Evolutionary conservation across 768 basidiomycete species (phyloP), one percentile per base, ranked within the genome.

Genomic region (Jaapia argillacea): DNA sequence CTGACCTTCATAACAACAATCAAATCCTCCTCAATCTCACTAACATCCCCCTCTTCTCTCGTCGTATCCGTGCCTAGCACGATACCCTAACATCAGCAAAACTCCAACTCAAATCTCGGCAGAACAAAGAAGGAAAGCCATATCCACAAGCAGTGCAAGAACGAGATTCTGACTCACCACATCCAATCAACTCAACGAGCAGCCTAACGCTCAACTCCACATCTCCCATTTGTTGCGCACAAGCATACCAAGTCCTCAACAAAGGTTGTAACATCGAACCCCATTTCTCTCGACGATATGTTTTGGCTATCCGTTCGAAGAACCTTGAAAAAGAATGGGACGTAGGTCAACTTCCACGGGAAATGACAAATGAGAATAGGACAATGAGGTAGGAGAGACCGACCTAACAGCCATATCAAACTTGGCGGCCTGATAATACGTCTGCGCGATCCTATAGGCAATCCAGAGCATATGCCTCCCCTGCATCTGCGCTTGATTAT

Each of bases 241-340:
- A 93, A 2, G 78, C 69, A 61, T 87, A 87, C 86, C 88, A 91
- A 26, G 79, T 78, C 27, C 69, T 66, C 36, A 93, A 68, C 7
- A 96, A 74, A 5, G 87, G 78, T 39, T 71, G 70, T 13, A 94
- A 70, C 64, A 96, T 73, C 0, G 72, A 56, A 6, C 68, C 66
- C 92, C 92, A 98, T 40, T 73, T 69, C 58, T 97, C 92, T 41
- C 76, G 69, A n/a, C 85, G 77, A 56, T 96, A 97, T 0, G 81
- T 85, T 58, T 79, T 84, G 1, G 85, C 82, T 46, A 97, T 94
- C 12, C 92, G 79, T 56, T 94, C 93, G 58, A 91, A 90, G 64
- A 94, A 98, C 38, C 88, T 93, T 49, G n/a, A n/a, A n/a, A n/a
- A n/a, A n/a, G n/a, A n/a, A n/a, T n/a, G n/a, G 13, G 4, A 28